A percentile compares a stretch with the other conserved stretches of the same genome.
These are phyloP conservation scores for Hortiboletus campestris DNA, from an alignment of 768 basidiomycete species.

Conservation along the genomic window DNA sequence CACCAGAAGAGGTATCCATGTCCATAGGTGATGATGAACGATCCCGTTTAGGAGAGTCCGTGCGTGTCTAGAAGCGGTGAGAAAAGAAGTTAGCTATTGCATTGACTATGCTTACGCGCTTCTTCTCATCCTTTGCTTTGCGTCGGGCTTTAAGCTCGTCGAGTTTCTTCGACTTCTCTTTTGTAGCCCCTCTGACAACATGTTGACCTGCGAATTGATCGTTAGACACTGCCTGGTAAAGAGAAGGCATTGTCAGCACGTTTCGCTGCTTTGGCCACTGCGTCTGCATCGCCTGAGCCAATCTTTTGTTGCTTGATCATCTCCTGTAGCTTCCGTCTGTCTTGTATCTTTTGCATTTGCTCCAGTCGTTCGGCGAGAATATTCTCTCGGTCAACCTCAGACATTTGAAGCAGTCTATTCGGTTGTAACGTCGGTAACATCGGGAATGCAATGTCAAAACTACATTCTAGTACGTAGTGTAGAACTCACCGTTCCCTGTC, in stretches of 20 bases:
- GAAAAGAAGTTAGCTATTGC: background rate
- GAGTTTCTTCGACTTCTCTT: constrained; percentile 75
- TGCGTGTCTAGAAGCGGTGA: constrained; percentile 39
- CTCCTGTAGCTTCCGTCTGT: constrained; percentile 68
- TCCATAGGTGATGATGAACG: constrained; percentile 81
- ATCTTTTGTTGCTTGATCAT: constrained; percentile 68
- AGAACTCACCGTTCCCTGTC: constrained; percentile 76
- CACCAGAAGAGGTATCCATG: constrained; percentile 78
- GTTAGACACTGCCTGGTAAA: constrained; percentile 7
- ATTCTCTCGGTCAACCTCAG: constrained; percentile 87
- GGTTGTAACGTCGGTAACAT: constrained; percentile 6
- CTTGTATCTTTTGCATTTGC: constrained; percentile 71
- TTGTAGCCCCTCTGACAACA: constrained; percentile 67
- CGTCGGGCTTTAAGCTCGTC: constrained; percentile 85
- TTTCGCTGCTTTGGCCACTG: constrained; percentile 72
- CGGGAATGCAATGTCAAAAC: constrained; percentile 23
- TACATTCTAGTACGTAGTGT: constrained; percentile 25
- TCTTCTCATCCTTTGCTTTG: constrained; percentile 87
- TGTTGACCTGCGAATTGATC: constrained; percentile 58
- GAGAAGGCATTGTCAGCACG: constrained; percentile 44
- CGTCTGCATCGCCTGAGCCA: constrained; percentile 49
- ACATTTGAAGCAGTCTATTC: constrained; percentile 69
- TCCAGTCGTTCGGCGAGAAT: constrained; percentile 80
- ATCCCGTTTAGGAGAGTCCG: constrained; percentile 62
- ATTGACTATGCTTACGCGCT: constrained; percentile 52